Evolutionary conservation across 75 land plant genomes (phyloP).

Genomic region (Sequoia sempervirens): DNA sequence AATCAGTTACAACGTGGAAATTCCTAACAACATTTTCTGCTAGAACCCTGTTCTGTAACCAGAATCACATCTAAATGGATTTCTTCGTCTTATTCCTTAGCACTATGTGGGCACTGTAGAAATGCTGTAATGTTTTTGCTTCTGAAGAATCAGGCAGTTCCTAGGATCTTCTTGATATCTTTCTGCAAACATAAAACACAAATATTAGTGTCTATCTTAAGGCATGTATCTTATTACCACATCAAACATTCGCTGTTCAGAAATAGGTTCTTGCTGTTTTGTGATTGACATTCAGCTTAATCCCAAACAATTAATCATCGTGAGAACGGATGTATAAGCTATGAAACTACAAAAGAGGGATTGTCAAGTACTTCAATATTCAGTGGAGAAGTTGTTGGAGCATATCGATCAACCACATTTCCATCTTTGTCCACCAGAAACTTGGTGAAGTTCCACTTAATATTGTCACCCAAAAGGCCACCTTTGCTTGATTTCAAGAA

Average conservation of each 20-base stretch:
- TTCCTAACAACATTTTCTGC: too few species aligned
- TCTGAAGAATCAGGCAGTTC: constrained; percentile 10
- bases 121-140: background rate
- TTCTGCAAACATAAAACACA: constrained; percentile 31
- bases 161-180: constrained; percentile 36
- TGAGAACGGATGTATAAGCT: background rate
- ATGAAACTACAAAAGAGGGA: background rate
- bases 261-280: too few species aligned
- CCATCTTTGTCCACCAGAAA: constrained; percentile 70
- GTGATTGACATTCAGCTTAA: background rate
- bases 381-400: constrained; percentile 60
- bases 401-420: constrained; percentile 58
- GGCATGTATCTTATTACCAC: background rate
- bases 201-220: background rate
- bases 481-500: constrained; percentile 52
- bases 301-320: too few species aligned
- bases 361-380: constrained; percentile 53
- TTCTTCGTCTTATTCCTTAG: background rate
- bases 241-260: too few species aligned
- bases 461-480: constrained; percentile 51
- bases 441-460: constrained; percentile 87
- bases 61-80: background rate
- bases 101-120: background rate
- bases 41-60: background rate
- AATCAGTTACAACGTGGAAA: background rate